Conservation (phyloP, 306 rosid species). For the Fagus sylvatica region DNA sequence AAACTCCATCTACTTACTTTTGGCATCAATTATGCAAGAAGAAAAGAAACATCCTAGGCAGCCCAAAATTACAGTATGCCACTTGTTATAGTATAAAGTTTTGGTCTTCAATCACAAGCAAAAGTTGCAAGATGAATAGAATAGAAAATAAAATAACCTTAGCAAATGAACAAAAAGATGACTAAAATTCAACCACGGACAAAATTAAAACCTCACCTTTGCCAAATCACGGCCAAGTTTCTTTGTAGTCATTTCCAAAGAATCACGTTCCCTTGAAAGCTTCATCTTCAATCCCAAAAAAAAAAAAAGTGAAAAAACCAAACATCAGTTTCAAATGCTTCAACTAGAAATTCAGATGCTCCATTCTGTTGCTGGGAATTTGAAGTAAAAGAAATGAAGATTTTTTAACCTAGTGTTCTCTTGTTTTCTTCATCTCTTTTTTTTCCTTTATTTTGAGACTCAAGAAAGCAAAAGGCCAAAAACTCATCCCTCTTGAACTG, state of each 20-base stretch:
- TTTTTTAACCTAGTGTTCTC: neutral
- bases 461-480: neutral
- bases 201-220: slow-evolving; percentile 46
- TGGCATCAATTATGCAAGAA: neutral
- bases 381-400: neutral
- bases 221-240: slow-evolving; percentile 84
- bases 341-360: slow-evolving; percentile 3
- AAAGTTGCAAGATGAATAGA: neutral
- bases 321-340: slow-evolving; percentile 4
- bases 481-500: neutral
- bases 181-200: neutral
- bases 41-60: neutral
- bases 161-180: neutral
- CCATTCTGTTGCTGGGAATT: neutral
- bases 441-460: neutral
- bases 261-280: slow-evolving; percentile 74
- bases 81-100: neutral
- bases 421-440: neutral
- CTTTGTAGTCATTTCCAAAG: slow-evolving; percentile 62
- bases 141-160: neutral
- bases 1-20: neutral
- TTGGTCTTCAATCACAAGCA: neutral
- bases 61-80: neutral
- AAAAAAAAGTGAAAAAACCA: slow-evolving; percentile 6
- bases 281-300: slow-evolving; percentile 44